phyloP scores from a whole-genome alignment of 306 rosid species.

The Quercus gilva region DNA sequence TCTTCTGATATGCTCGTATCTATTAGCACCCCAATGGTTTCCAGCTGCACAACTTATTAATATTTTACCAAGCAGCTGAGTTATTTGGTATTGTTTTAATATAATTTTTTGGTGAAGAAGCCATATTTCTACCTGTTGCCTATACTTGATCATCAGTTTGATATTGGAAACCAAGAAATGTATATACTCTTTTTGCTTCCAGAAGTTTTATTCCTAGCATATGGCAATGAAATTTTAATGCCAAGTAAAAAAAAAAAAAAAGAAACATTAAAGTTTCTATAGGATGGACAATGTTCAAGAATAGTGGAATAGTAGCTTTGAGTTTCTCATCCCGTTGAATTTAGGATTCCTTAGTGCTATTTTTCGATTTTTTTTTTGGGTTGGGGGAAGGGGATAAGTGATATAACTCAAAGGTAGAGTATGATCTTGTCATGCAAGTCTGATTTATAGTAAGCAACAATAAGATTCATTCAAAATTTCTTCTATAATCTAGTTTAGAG shows the following conservation, averaged over 20 bases:
- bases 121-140: background rate
- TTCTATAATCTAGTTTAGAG: background rate
- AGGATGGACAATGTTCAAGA: background rate
- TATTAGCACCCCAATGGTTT: background rate
- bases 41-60: background rate
- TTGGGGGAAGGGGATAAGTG: too few species aligned
- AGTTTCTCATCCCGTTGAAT: too few species aligned
- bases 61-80: too few species aligned
- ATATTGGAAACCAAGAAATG: slow-evolving; percentile 3
- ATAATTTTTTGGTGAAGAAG: background rate
- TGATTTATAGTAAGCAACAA: background rate
- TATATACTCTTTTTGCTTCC: background rate
- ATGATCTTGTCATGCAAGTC: too few species aligned
- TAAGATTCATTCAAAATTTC: background rate
- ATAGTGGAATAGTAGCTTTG: too few species aligned
- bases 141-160: background rate
- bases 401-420: too few species aligned
- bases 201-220: slow-evolving; percentile 2
- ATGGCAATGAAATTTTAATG: background rate
- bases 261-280: background rate
- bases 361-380: too few species aligned
- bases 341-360: too few species aligned
- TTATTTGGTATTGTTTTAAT: background rate
- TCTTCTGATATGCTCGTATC: background rate
- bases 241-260: background rate